Percentiles rank a stretch among this genome's conserved stretches.
phyloP scores from a whole-genome alignment of 2,329 filamentous ascomycete genomes.

The Didymella lethalis region DNA sequence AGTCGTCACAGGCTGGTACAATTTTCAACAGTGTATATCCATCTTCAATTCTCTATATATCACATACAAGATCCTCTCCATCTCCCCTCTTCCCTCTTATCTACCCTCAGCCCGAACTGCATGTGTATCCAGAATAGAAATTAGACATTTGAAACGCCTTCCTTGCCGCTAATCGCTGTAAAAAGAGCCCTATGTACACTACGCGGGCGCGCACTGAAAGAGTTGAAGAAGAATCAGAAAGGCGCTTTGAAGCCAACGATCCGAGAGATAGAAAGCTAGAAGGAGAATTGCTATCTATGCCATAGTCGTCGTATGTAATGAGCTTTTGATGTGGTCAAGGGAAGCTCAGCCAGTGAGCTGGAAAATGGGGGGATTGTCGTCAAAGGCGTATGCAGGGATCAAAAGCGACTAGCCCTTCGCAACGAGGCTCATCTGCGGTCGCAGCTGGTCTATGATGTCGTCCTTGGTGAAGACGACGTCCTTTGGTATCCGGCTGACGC shows the following conservation, averaged over 20 bases:
- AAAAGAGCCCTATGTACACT: slow-evolving; percentile 22
- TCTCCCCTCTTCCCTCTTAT: background rate
- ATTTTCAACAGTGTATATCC: slow-evolving; percentile 5
- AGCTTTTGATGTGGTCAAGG: slow-evolving; percentile 34
- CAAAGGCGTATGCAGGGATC: slow-evolving; percentile 25
- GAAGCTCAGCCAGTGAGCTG: slow-evolving; percentile 47
- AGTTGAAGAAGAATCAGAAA: background rate
- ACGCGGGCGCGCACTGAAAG: slow-evolving; percentile 17
- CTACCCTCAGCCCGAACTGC: background rate
- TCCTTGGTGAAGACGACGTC: slow-evolving; percentile 81
- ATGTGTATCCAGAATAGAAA: slow-evolving; percentile 13
- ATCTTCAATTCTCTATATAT: slow-evolving; percentile 9
- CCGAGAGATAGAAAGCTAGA: background rate
- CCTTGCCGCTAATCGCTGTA: slow-evolving; percentile 22
- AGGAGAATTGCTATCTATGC: slow-evolving; percentile 6
- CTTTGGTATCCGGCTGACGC: slow-evolving; percentile 82
- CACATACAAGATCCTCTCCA: slow-evolving; percentile 2
- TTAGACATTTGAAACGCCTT: slow-evolving; percentile 21
- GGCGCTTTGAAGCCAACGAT: background rate
- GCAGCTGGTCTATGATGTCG: slow-evolving; percentile 67
- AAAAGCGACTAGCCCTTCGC: slow-evolving; percentile 32
- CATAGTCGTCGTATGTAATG: slow-evolving; percentile 27
- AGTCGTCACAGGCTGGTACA: too few relatives aligned
- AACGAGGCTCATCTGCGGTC: slow-evolving; percentile 64
- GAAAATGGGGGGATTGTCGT: slow-evolving; percentile 34